A percentile compares a stretch with the other conserved stretches of the same genome.
These are phyloP conservation scores for Arthrobotrys megalospora DNA, from an alignment of 2,329 filamentous ascomycete species.

Conservation along the genomic window DNA sequence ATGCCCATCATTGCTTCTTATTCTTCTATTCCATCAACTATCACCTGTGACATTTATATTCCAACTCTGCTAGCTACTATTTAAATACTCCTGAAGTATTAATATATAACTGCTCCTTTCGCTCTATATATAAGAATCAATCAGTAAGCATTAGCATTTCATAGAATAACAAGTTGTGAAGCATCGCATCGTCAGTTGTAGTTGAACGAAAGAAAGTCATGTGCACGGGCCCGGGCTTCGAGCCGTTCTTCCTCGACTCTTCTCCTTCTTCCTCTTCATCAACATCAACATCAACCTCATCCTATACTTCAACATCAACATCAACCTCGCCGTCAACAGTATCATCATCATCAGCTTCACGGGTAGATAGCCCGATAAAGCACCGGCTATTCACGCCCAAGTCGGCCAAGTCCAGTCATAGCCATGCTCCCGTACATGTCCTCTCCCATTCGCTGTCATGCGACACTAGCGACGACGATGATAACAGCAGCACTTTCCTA, in stretches of 20 bases:
- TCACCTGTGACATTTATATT: no score
- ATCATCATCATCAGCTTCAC: background rate
- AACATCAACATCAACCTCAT: constrained; percentile 7
- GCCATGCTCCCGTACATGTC: background rate
- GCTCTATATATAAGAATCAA: no score
- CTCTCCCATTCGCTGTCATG: constrained; percentile 50
- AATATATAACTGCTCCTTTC: no score
- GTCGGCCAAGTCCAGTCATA: constrained; percentile 25
- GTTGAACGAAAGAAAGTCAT: background rate
- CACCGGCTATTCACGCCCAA: constrained; percentile 29
- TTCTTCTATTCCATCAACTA: no score
- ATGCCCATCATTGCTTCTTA: no score
- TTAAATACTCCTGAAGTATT: no score
- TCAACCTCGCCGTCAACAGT: background rate
- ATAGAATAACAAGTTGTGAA: background rate
- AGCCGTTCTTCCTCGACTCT: constrained; percentile 1
- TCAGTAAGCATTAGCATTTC: no score
- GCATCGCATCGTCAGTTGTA: background rate
- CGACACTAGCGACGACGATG: constrained; percentile 30
- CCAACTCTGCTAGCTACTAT: no score
- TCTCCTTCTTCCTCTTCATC: background rate
- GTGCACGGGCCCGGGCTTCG: constrained; percentile 36
- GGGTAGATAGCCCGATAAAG: background rate
- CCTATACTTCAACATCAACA: background rate
- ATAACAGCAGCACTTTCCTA: background rate